These are phyloP conservation scores for Auriculariales sp. DNA, from an alignment of 768 basidiomycete genomes.

Conservation along the genomic window DNA sequence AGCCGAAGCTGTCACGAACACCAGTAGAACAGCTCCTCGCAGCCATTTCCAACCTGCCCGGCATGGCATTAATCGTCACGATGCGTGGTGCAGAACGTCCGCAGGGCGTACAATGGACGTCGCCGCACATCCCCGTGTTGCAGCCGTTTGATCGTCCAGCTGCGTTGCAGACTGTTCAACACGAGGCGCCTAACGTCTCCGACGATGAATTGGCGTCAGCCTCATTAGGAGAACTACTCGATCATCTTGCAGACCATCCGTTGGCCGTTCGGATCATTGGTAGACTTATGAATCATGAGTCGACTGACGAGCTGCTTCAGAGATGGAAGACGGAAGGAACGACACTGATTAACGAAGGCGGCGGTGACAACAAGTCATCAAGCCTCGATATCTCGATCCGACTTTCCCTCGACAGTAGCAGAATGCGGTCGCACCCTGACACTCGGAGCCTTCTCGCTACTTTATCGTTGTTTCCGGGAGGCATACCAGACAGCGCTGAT, in stretches of 20 bases:
- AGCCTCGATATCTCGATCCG: slow-evolving; percentile 19
- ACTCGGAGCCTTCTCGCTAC: slow-evolving; percentile 16
- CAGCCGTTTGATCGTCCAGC: slow-evolving; percentile 8
- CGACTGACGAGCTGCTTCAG: slow-evolving; percentile 7
- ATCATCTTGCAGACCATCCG: slow-evolving; percentile 11
- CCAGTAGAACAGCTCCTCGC: slow-evolving; percentile 11
- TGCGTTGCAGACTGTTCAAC: slow-evolving; percentile 10
- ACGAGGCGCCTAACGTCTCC: no score
- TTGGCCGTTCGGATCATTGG: slow-evolving; percentile 13
- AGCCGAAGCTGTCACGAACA: slow-evolving; percentile 7
- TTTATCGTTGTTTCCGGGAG: no score
- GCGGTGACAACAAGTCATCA: slow-evolving; percentile 10
- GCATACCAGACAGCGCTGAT: no score
- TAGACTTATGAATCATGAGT: slow-evolving; percentile 10
- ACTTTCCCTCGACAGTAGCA: slow-evolving; percentile 17
- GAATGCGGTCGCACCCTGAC: slow-evolving; percentile 13
- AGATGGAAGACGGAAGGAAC: slow-evolving; percentile 11
- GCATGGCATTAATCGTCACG: slow-evolving; percentile 10
- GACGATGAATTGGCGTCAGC: slow-evolving; percentile 11
- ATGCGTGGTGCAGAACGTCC: slow-evolving; percentile 13
- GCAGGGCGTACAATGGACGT: slow-evolving; percentile 11
- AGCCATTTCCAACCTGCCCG: slow-evolving; percentile 6
- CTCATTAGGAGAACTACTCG: slow-evolving; percentile 8
- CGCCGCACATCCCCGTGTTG: slow-evolving; percentile 9
- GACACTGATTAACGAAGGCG: slow-evolving; percentile 7